Base-by-base conservation (phyloP, 1,284 basidiomycete genomes). In the Malassezia slooffiae region DNA sequence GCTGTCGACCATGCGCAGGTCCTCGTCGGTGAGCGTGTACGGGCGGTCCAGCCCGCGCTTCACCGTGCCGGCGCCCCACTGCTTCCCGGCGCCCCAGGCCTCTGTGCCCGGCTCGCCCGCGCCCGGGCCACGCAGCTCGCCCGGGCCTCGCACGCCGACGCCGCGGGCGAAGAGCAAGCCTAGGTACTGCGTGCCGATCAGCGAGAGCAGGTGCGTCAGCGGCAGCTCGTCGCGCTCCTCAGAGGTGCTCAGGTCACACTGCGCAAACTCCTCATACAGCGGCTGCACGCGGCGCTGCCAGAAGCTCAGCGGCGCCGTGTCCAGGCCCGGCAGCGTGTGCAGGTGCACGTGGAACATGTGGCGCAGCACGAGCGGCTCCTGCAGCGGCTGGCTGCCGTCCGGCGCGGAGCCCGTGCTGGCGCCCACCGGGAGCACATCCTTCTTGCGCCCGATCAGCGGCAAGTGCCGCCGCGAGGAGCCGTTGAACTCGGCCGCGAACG, bases 41-140 rank as follows among this genome's bases (percentile, higher is more conserved):
- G 66, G 66, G 8, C 48, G 47, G 36, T 61, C 66, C n/a, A 68
- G 51, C 22, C 66, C 66, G 24, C 65, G 59, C 54, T 68, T 68
- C 43, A 66, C 63, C 11, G 65, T 67, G 22, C 65, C 65, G 24
- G 59, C 60, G 34, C 63, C 65, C 65, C 65, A 67, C n/a, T 58
- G 38, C 44, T 67, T 67, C 16, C 65, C 65, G n/a, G 59, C 60
- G 26, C 62, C 65, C 65, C 65, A 67, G 17, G 46, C 41, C 24
- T 67, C 65, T 16, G 53, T 51, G 35, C 65, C 63, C 2, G 57
- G 56, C 2, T 58, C 57, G 16, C 65, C 65, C 1, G 57, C 34
- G 8, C 65, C 65, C 8, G 65, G 65, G 7, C 65, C 65, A 5
- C 60, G 58, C 12, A 52, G 50, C 52, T 67, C 62, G 36, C 55